phyloP scores from a whole-genome alignment of 306 rosid species.

The Lupinus albus region DNA sequence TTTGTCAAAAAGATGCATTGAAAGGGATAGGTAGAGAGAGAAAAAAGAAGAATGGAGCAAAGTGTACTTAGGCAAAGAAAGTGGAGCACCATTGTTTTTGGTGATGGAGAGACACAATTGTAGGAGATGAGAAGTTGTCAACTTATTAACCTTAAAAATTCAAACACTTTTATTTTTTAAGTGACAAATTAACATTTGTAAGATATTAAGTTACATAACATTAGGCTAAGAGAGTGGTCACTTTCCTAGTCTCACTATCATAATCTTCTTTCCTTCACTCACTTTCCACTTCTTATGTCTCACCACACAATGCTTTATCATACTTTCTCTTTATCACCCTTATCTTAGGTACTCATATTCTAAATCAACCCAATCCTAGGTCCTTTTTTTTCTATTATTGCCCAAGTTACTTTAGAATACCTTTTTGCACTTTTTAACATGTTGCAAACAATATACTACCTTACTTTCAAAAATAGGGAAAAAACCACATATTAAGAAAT shows the following conservation, averaged over 20 bases:
- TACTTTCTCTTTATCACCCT: not conserved
- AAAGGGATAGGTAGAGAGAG: not conserved
- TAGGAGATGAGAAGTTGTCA: constrained; percentile 32
- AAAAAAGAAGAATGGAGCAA: constrained; percentile 34
- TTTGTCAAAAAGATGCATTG: not conserved
- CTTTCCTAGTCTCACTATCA: constrained; percentile 42
- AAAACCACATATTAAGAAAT: too few relatives aligned
- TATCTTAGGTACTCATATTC: not conserved
- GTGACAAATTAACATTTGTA: constrained; percentile 24
- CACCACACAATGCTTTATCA: constrained; percentile 42
- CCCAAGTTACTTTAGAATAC: not conserved
- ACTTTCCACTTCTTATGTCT: constrained; percentile 41
- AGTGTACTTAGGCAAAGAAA: constrained; percentile 41
- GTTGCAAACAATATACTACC: not conserved
- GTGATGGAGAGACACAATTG: constrained; percentile 31
- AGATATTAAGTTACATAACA: not conserved
- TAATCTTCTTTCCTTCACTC: constrained; percentile 33
- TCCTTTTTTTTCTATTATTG: constrained; percentile 16
- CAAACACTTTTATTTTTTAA: not conserved
- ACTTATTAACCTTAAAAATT: not conserved
- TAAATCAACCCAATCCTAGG: not conserved
- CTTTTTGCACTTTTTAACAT: constrained; percentile 5
- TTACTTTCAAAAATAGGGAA: too few relatives aligned
- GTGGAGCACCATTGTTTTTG: constrained; percentile 43
- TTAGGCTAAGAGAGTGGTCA: constrained; percentile 13